A percentile compares a stretch with the other conserved stretches of the same genome.
Evolutionary conservation across 306 rosid genomes (phyloP).

Genomic region (Begonia loranthoides): DNA sequence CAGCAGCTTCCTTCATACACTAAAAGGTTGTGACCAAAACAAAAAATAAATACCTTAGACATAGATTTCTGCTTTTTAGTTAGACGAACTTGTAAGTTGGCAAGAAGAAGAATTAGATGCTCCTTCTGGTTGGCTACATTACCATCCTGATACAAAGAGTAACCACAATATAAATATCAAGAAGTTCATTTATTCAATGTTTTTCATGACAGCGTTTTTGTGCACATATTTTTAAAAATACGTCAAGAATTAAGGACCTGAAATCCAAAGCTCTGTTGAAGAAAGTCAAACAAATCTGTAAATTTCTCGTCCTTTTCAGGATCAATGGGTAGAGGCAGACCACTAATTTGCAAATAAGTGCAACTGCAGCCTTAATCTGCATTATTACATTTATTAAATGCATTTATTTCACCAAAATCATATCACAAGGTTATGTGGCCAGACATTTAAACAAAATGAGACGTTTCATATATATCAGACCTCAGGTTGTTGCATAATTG

Average conservation of each 20-base stretch:
- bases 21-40: neutral
- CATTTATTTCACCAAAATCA: constrained; percentile 1
- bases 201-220: no score
- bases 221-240: neutral
- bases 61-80: constrained; percentile 30
- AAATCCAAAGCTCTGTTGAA: constrained; percentile 89
- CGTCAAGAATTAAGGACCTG: constrained; percentile 44
- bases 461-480: constrained; percentile 18
- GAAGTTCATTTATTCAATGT: constrained; percentile 6
- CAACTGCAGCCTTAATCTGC: constrained; percentile 72
- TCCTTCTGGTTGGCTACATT: constrained; percentile 92
- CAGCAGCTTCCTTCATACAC: constrained; percentile 12
- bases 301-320: constrained; percentile 52
- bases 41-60: constrained; percentile 39
- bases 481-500: constrained; percentile 78
- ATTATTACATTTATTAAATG: constrained; percentile 17
- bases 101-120: constrained; percentile 81
- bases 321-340: constrained; percentile 63
- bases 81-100: constrained; percentile 63
- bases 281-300: constrained; percentile 78
- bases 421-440: constrained; percentile 12
- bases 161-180: constrained; percentile 5
- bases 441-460: neutral
- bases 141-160: constrained; percentile 45
- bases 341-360: constrained; percentile 54